Conservation (phyloP, 108 stramenopile genomes). For the Poteriospumella lacustris region DNA sequence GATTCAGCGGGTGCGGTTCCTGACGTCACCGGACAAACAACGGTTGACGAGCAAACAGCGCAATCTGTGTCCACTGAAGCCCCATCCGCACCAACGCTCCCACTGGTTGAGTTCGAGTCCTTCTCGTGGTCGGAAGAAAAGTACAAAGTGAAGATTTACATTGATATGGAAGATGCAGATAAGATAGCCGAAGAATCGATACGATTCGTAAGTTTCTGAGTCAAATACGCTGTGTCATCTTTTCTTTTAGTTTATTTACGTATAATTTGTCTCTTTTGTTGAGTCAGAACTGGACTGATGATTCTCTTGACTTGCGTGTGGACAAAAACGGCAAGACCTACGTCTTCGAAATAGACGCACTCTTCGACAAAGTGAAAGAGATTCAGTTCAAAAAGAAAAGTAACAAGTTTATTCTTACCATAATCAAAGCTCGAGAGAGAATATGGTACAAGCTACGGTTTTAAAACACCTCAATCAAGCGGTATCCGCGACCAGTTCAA, state of each 20-base stretch:
- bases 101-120: not conserved
- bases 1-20: too few relatives aligned
- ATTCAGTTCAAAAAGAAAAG: not conserved
- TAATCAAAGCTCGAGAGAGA: not conserved
- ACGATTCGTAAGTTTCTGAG: not conserved
- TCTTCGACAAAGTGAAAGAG: not conserved
- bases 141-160: not conserved
- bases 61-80: too few relatives aligned
- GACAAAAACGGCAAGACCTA: not conserved
- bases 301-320: not conserved
- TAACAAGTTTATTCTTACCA: not conserved
- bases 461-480: too few relatives aligned
- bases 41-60: too few relatives aligned
- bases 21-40: too few relatives aligned
- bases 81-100: too few relatives aligned
- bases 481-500: too few relatives aligned
- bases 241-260: too few relatives aligned
- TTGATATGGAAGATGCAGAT: not conserved
- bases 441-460: not conserved
- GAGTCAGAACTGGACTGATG: not conserved
- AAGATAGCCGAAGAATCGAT: not conserved
- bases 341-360: not conserved
- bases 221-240: too few relatives aligned
- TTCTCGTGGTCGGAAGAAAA: not conserved
- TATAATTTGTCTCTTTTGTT: too few relatives aligned